Evolutionary conservation across 352 stramenopile species (phyloP).

Genomic region (Pythium dissimile): DNA sequence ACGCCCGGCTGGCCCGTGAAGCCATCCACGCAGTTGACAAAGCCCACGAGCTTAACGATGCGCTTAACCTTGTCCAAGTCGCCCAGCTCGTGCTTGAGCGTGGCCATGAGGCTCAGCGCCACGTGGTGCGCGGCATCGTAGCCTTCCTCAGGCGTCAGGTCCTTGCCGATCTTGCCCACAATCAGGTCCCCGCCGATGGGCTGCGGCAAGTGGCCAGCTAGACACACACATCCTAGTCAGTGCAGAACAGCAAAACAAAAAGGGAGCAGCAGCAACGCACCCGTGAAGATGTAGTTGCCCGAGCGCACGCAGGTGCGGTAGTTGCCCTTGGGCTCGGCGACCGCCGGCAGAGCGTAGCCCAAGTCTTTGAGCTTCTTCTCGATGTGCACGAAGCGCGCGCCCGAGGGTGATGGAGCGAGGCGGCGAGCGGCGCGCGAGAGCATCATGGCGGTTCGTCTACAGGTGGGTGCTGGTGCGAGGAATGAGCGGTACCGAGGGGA

Average conservation of each 20-base stretch:
- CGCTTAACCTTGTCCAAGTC: conserved; percentile 93
- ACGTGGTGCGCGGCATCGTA: conserved; percentile 89
- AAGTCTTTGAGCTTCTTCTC: conserved; percentile 83
- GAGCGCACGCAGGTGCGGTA: conserved; percentile 82
- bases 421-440: conserved; percentile 28
- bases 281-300: conserved; percentile 84
- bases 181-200: conserved; percentile 73
- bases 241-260: too few relatives aligned
- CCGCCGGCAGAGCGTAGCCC: conserved; percentile 77
- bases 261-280: conserved; percentile 19
- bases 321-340: conserved; percentile 88
- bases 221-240: conserved; percentile 4
- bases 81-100: conserved; percentile 87
- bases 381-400: conserved; percentile 69
- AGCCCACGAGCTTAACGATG: conserved; percentile 95
- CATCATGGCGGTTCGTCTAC: conserved; percentile 29
- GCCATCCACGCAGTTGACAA: conserved; percentile 94
- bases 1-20: conserved; percentile 91
- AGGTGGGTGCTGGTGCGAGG: background rate
- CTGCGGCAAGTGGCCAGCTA: conserved; percentile 80
- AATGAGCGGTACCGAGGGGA: background rate
- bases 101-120: conserved; percentile 89
- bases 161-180: conserved; percentile 86
- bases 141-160: conserved; percentile 86
- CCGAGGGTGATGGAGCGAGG: conserved; percentile 16